A percentile compares a stretch with the other conserved stretches of the same genome.
These are phyloP conservation scores for Guadua angustifolia DNA, from an alignment of 176 grass and related monocot genomes.

Conservation along the genomic window DNA sequence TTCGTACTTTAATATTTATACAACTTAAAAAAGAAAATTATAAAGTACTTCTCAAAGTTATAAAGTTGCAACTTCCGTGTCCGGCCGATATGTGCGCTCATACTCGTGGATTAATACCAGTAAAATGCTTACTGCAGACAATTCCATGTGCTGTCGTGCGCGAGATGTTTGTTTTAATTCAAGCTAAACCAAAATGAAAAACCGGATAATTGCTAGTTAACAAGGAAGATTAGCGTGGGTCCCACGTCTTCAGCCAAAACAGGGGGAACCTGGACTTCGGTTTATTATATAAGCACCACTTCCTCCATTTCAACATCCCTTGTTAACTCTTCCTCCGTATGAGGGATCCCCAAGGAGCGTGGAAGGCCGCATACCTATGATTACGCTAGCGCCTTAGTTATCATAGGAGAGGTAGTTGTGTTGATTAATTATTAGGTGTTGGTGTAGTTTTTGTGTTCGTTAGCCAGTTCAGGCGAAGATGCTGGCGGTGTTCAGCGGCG, in stretches of 20 bases:
- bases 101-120: neutral
- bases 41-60: too few species aligned
- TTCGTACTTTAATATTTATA: too few species aligned
- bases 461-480: constrained; percentile 32
- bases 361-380: neutral
- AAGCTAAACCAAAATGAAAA: neutral
- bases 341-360: constrained; percentile 23
- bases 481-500: constrained; percentile 93
- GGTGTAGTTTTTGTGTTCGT: neutral
- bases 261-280: neutral
- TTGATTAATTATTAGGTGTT: neutral
- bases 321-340: neutral
- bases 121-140: neutral
- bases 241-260: constrained; percentile 24
- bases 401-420: neutral
- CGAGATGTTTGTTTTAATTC: neutral
- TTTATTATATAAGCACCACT: constrained; percentile 31
- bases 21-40: too few species aligned
- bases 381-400: neutral
- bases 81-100: neutral
- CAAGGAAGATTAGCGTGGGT: constrained; percentile 2
- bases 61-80: neutral
- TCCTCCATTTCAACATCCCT: neutral
- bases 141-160: neutral
- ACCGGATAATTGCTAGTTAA: neutral